Conservation (phyloP, 768 basidiomycete genomes). For the Tylopilus vinaceipallidus region DNA sequence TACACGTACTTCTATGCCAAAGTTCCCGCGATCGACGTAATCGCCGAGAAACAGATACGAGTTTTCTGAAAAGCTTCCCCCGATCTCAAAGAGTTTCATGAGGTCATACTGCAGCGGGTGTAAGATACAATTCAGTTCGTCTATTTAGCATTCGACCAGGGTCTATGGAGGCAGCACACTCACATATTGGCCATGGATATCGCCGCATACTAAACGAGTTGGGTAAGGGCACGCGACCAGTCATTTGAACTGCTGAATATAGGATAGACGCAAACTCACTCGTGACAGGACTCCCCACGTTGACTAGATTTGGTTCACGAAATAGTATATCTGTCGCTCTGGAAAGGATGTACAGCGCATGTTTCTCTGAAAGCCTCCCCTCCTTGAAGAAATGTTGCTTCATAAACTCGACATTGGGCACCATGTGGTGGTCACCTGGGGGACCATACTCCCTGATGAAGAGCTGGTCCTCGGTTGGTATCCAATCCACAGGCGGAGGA, state of each 20-base stretch:
- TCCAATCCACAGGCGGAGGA: slow-evolving; percentile 58
- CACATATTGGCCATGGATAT: slow-evolving; percentile 98
- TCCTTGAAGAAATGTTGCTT: slow-evolving; percentile 90
- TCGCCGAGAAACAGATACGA: slow-evolving; percentile 94
- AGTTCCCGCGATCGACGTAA: slow-evolving; percentile 96
- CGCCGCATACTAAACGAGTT: slow-evolving; percentile 74
- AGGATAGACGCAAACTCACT: slow-evolving; percentile 48
- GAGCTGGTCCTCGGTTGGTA: slow-evolving; percentile 74
- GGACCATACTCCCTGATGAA: slow-evolving; percentile 50
- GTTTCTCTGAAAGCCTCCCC: slow-evolving; percentile 77
- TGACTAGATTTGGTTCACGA: slow-evolving; percentile 81
- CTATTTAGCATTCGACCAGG: slow-evolving; percentile 56
- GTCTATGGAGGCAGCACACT: slow-evolving; percentile 72
- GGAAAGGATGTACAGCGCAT: slow-evolving; percentile 81
- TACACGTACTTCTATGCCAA: slow-evolving; percentile 65
- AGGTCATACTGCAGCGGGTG: slow-evolving; percentile 75
- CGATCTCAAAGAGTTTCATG: slow-evolving; percentile 97
- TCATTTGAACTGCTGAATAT: slow-evolving; percentile 7
- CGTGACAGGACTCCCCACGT: slow-evolving; percentile 86
- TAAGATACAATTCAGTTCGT: slow-evolving; percentile 1
- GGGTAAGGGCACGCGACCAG: slow-evolving; percentile 3
- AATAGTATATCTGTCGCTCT: slow-evolving; percentile 63
- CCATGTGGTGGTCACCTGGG: slow-evolving; percentile 36
- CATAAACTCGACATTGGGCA: slow-evolving; percentile 76
- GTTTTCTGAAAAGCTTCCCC: slow-evolving; percentile 80